Evolutionary conservation across 805 yeast species (phyloP).

Genomic region (Suhomyces faveliae): DNA sequence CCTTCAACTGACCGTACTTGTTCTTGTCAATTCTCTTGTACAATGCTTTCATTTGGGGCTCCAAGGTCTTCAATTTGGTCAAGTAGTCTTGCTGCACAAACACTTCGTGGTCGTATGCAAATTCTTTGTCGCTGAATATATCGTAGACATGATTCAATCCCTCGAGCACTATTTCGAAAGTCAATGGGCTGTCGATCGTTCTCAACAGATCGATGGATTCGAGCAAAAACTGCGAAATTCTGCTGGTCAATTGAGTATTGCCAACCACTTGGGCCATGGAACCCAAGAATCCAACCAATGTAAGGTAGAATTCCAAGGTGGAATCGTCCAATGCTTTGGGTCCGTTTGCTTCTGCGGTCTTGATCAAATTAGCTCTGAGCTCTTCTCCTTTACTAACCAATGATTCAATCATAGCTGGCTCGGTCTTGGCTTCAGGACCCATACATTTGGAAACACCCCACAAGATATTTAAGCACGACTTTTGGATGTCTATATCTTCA

Average conservation of each 20-base stretch:
- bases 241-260: conserved; percentile 42
- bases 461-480: conserved; percentile 32
- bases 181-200: conserved; percentile 11
- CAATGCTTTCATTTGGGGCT: conserved; percentile 48
- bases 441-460: conserved; percentile 40
- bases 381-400: conserved; percentile 22
- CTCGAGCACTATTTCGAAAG: conserved; percentile 51
- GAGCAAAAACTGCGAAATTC: conserved; percentile 36
- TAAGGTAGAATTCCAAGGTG: conserved; percentile 16
- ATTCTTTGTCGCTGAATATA: conserved; percentile 71
- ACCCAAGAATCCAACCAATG: conserved; percentile 54
- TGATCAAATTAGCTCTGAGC: conserved; percentile 5
- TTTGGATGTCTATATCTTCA: conserved; percentile 25
- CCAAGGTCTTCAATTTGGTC: conserved; percentile 38
- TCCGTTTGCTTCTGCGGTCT: not conserved
- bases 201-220: conserved; percentile 12
- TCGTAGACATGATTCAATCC: conserved; percentile 69
- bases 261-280: conserved; percentile 47
- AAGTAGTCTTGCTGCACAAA: conserved; percentile 58
- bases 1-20: conserved; percentile 54
- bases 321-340: conserved; percentile 4
- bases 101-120: conserved; percentile 63
- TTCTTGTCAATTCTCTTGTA: conserved; percentile 70
- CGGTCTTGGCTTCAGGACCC: conserved; percentile 30
- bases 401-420: conserved; percentile 21